phyloP scores from a whole-genome alignment of 805 yeast genomes.

The Sungouiozyma intestinalis region DNA sequence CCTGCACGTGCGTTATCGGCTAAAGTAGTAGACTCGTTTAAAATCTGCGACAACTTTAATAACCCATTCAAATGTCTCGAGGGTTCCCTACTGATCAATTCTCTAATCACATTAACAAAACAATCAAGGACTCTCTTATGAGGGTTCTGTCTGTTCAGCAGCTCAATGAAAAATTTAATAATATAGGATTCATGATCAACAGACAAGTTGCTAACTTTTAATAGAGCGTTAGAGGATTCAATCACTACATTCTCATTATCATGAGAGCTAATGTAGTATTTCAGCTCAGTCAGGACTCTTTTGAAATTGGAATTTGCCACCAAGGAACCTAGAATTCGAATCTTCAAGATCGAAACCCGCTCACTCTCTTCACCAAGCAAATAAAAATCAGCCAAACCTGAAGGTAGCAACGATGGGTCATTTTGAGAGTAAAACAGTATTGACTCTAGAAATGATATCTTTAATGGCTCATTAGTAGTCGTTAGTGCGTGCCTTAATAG shows the following conservation, averaged over 20 bases:
- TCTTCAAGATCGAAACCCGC: constrained; percentile 38
- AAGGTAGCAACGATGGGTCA: constrained; percentile 29
- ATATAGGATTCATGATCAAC: constrained; percentile 42
- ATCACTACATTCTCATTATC: constrained; percentile 23
- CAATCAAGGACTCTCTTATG: constrained; percentile 41
- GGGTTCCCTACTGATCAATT: constrained; percentile 56
- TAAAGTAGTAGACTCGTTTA: constrained; percentile 19
- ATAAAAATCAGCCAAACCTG: constrained; percentile 39
- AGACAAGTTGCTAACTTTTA: constrained; percentile 44
- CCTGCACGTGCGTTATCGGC: constrained; percentile 59
- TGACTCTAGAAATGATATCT: constrained; percentile 36
- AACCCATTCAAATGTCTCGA: constrained; percentile 44
- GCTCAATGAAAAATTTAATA: constrained; percentile 52
- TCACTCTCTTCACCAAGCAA: constrained; percentile 45
- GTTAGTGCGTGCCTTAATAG: constrained; percentile 35
- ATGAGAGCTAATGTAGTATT: constrained; percentile 37
- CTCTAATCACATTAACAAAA: constrained; percentile 60
- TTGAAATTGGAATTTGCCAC: constrained; percentile 43
- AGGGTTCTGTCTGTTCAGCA: constrained; percentile 29
- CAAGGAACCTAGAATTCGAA: constrained; percentile 51
- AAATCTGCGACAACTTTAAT: constrained; percentile 36
- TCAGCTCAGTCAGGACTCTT: constrained; percentile 49
- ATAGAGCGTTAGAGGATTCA: constrained; percentile 52
- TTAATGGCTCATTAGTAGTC: constrained; percentile 27
- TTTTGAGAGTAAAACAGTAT: constrained; percentile 29